Evolutionary conservation across 768 basidiomycete species (phyloP), one percentile per base, ranked within the genome.

Genomic region (Auricularia sp.): DNA sequence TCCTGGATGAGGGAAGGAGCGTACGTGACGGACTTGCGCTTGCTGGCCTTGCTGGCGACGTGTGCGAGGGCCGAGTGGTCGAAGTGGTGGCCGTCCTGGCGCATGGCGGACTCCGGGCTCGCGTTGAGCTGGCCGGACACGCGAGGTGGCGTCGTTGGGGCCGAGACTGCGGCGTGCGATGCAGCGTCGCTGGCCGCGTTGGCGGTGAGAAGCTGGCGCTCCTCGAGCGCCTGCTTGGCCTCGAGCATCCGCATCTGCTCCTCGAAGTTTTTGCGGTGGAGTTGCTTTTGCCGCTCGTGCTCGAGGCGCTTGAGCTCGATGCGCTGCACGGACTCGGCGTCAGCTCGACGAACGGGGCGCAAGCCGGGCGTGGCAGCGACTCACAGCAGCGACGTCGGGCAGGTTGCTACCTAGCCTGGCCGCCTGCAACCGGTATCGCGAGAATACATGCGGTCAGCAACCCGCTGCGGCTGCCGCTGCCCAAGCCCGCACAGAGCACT

Each of bases 231-330:
- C 76, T 98, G 95, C 74, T 93, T 87, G 68, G 89, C 87, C 77
- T 98, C 94, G 68, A 98, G 83, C 63, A 82, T 86, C 64, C 89
- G 88, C 95, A 97, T 97, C 77, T 97, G 93, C 70, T 96, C 92
- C 76, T 98, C 95, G 75, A 98, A 98, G 71, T 91, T 77, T 76
- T 87, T 89, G 72, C 93, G 87, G 74, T 96, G 94, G 53, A 91
- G 74, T 44, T 78, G 78, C 67, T 94, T 91, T 76, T 94, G 91
- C 62, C 91, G 87, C 76, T 97, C 93, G 72, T 98, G 93, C 75
- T 94, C 87, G 76, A 74, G 63, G 69, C 93, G 89, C 74, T 94
- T 97, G 72, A 93, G 80, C 73, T 95, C 92, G 66, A 93, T 87
- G 70, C 91, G 90, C 89, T 91, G 76, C 54, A 67, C 65, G 14